Percentiles rank a stretch among this genome's conserved stretches.
Evolutionary conservation across 768 basidiomycete species (phyloP).

Genomic region (Lentinula sp.): DNA sequence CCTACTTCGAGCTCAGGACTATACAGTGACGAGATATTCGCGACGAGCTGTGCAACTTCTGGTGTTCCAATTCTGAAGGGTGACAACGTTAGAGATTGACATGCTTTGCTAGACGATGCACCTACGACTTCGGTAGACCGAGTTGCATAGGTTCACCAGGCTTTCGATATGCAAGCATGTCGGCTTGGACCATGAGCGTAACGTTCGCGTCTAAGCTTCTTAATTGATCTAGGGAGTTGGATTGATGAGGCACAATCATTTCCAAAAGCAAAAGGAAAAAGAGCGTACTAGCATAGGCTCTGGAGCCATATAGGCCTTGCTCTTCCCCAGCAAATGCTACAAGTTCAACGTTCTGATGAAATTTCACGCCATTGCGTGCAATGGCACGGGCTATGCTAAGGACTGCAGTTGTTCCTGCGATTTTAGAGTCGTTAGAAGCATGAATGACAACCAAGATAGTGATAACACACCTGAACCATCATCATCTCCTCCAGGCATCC

Average conservation of each 20-base stretch:
- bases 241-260: background rate
- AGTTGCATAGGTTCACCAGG: conserved; percentile 78
- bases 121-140: conserved; percentile 68
- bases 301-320: conserved; percentile 78
- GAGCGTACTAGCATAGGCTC: conserved; percentile 71
- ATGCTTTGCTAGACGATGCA: conserved; percentile 6
- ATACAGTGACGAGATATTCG: conserved; percentile 73
- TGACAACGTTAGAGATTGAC: background rate
- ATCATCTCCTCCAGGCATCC: conserved; percentile 53
- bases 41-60: conserved; percentile 69
- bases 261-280: background rate
- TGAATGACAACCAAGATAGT: background rate
- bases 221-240: conserved; percentile 42
- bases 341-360: conserved; percentile 74
- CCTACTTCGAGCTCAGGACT: conserved; percentile 75
- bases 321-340: conserved; percentile 89
- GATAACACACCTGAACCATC: conserved; percentile 37
- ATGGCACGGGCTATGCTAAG: conserved; percentile 78
- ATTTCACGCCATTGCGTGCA: conserved; percentile 54
- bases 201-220: conserved; percentile 55
- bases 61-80: conserved; percentile 65
- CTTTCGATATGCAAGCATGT: conserved; percentile 85
- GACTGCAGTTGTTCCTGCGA: conserved; percentile 49
- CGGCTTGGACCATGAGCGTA: conserved; percentile 83
- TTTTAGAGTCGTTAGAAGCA: conserved; percentile 35